Conservation (phyloP, 208 protist species). For the Leishmania guyanensis region DNA sequence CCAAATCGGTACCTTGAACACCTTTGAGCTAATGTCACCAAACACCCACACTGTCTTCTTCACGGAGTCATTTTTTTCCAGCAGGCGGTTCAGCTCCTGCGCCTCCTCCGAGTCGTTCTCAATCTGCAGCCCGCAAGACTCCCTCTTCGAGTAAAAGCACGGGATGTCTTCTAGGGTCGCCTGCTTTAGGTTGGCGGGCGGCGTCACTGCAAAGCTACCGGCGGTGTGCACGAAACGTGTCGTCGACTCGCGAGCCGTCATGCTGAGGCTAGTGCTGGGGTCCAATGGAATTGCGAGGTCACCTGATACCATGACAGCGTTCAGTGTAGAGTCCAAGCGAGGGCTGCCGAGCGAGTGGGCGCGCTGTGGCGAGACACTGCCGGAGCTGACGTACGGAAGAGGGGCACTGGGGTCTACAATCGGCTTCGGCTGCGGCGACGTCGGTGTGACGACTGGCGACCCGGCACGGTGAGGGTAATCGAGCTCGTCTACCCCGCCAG, state of each 20-base stretch:
- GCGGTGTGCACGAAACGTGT: slow-evolving; percentile 55
- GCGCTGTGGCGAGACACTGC: slow-evolving; percentile 33
- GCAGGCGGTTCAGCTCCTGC: slow-evolving; percentile 52
- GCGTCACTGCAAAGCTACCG: slow-evolving; percentile 51
- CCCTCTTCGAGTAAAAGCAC: slow-evolving; percentile 68
- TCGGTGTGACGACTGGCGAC: slow-evolving; percentile 42
- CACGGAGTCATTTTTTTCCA: slow-evolving; percentile 37
- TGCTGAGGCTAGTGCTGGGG: slow-evolving; percentile 22
- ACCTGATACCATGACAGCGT: slow-evolving; percentile 41
- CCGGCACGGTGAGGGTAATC: slow-evolving; percentile 62
- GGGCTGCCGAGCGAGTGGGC: slow-evolving; percentile 34
- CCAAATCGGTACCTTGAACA: slow-evolving; percentile 85
- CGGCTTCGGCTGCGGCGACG: slow-evolving; percentile 39
- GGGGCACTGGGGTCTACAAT: slow-evolving; percentile 76
- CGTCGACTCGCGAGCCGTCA: slow-evolving; percentile 30
- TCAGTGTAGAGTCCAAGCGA: slow-evolving; percentile 35
- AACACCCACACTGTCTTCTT: slow-evolving; percentile 56
- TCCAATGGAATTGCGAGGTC: slow-evolving; percentile 43
- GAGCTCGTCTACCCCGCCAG: slow-evolving; percentile 76
- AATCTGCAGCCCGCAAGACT: slow-evolving; percentile 52
- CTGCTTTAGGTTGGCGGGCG: slow-evolving; percentile 58
- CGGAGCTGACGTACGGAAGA: slow-evolving; percentile 47
- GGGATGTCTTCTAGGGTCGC: slow-evolving; percentile 75
- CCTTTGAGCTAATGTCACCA: slow-evolving; percentile 62
- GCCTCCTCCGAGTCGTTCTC: slow-evolving; percentile 37